Base-by-base conservation (phyloP, 805 yeast species). In the Metschnikowia reukaufii region DNA sequence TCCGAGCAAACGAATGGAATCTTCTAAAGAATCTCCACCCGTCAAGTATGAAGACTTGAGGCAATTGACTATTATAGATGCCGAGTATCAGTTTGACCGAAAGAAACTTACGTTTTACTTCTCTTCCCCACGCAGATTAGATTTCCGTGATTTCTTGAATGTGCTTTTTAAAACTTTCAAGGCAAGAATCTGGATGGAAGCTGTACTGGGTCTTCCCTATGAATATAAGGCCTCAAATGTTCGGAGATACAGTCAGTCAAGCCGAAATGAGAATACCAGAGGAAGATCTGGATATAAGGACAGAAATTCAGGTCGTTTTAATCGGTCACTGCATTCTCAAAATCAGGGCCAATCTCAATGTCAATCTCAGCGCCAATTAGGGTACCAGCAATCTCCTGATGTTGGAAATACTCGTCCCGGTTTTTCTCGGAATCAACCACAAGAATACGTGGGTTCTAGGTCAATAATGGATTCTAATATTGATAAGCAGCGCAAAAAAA, bases 141-240 rank as follows among this genome's bases (percentile, higher is more conserved):
- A 87, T 61, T 86, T 86, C 61, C 71, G 92, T 48, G 85, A 80
- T 38, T 72, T 86, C 58, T 85, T 85, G 45, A 81, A 85, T 49
- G 92, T 86, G 58, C 66, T 86, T 25, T 86, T 84, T 72, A 81
- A 84, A 60, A 80, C 83, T 49, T 86, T 84, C 70, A 86, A 86
- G 65, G 85, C 91, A 0, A 73, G 92, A 58, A 86, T 86, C 53
- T 87, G 95, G 94, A 68, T 87, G 65, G 84, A 91, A 72, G 91
- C 94, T 0, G 86, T 85, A 21, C 63, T 55, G 39, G 77, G 76
- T 3, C 56, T 65, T 21, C 75, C 76, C 1, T 67, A 59, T 41
- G 51, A 49, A 20, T 18, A 44, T 30, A 23, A 25, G 17, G 19
- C 10, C n/a, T 3, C 34, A 2, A 7, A 12, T 6, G 47, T 27